Evolutionary conservation across 805 yeast species (phyloP), one percentile per base, ranked within the genome.

Genomic region (Clavispora santaluciae): DNA sequence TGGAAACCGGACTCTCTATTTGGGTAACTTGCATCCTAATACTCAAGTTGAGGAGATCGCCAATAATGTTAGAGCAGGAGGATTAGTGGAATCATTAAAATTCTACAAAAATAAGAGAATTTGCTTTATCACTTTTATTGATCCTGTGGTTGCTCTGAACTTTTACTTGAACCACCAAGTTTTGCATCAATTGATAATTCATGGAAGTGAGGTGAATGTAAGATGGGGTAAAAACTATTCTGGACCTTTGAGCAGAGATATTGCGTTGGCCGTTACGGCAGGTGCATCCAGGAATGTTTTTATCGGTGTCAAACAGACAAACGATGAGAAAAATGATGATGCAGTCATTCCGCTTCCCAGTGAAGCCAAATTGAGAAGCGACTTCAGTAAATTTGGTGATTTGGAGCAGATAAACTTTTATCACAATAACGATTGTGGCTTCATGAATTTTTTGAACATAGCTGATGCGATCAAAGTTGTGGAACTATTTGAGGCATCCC

Each of bases 271-370:
- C 2, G 86, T 83, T 2, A 75, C 85, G 2, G 74, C 76, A 2
- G 89, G 90, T 22, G 91, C 90, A 3, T 78, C 86, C 23, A 74
- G 95, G 66, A 85, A 85, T 56, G 77, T 85, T 12, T 85, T 85
- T 58, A 78, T 85, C 44, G 89, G 91, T 26, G 61, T 79, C 39
- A 73, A 70, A 44, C 66, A 9, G 31, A 7, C 72, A 25, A 28
- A 44, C 26, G 56, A 53, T 37, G 44, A 43, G 20, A 39, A 39
- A 16, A 42, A 21, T 28, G 51, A 54, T 13, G 54, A 53, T 20
- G 17, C 11, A 8, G 15, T 30, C 21, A 52, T 47, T 38, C 48
- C 42, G 30, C 50, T 68, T n/a, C 73, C 74, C 0, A 53, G 44
- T 28, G 83, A 75, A 43, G 66, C 63, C 1, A 67, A 67, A 16